These are phyloP conservation scores for Leccinum imitatum DNA, from an alignment of 768 basidiomycete genomes.

Conservation along the genomic window DNA sequence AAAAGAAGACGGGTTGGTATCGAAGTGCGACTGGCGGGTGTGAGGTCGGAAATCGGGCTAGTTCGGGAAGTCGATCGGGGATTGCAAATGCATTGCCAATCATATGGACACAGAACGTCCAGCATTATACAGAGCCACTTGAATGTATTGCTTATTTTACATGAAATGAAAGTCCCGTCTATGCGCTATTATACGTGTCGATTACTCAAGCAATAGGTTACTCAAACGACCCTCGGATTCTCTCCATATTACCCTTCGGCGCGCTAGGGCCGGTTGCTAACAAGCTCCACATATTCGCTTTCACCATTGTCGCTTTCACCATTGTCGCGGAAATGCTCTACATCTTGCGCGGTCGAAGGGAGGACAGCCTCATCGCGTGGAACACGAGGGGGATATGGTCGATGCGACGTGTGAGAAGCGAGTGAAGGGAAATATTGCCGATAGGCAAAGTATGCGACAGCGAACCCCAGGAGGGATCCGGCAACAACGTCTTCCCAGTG, in stretches of 20 bases:
- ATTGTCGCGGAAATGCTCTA: constrained; percentile 14
- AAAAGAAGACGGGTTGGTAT: neutral
- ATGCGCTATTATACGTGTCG: neutral
- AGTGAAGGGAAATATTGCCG: constrained; percentile 84
- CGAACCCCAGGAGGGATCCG: constrained; percentile 72
- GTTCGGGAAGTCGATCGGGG: neutral
- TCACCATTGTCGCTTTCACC: constrained; percentile 19
- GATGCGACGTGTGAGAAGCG: constrained; percentile 58
- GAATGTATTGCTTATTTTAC: neutral
- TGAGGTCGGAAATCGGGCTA: neutral
- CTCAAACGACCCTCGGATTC: constrained; percentile 28
- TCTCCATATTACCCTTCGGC: constrained; percentile 29
- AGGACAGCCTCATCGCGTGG: constrained; percentile 43
- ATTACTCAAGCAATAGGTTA: constrained; percentile 21
- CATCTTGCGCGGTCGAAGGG: constrained; percentile 35
- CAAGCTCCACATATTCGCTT: constrained; percentile 30
- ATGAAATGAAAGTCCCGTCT: neutral
- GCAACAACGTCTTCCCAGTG: constrained; percentile 92
- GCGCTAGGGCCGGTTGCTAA: constrained; percentile 11
- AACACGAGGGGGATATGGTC: constrained; percentile 71
- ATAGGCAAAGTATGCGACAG: constrained; percentile 72
- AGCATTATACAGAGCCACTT: neutral
- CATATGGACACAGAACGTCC: no score
- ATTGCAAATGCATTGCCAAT: no score
- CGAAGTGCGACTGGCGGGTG: neutral